phyloP scores from a whole-genome alignment of 352 stramenopile genomes.

The Elongisporangium undulatum region DNA sequence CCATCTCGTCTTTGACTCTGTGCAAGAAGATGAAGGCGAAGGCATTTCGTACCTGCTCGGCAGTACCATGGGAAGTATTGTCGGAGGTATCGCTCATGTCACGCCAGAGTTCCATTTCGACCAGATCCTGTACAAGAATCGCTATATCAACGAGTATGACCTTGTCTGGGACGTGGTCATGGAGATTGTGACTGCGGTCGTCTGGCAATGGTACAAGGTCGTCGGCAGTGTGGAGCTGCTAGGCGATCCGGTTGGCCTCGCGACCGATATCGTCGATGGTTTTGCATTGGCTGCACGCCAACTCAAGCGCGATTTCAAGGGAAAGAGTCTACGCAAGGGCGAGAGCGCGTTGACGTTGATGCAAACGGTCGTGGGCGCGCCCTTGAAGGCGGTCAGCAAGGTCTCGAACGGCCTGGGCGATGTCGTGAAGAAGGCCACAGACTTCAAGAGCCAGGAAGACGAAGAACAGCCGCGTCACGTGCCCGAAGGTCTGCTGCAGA shows the following conservation, averaged over 20 bases:
- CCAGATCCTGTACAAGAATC: constrained; percentile 69
- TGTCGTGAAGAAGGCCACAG: constrained; percentile 79
- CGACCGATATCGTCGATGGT: constrained; percentile 82
- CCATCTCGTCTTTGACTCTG: constrained; percentile 81
- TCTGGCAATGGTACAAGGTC: constrained; percentile 88
- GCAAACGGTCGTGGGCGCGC: constrained; percentile 78
- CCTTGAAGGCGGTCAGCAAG: constrained; percentile 73
- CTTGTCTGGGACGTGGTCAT: constrained; percentile 69
- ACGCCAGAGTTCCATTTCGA: constrained; percentile 77
- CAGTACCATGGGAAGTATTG: constrained; percentile 79
- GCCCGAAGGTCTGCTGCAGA: constrained; percentile 66
- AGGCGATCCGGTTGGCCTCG: constrained; percentile 76
- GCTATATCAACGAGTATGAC: constrained; percentile 86
- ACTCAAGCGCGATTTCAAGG: constrained; percentile 73
- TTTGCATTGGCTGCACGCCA: constrained; percentile 77
- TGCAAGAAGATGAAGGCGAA: constrained; percentile 72
- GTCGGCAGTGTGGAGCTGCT: constrained; percentile 84
- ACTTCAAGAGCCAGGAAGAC: constrained; percentile 80
- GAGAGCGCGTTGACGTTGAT: constrained; percentile 75
- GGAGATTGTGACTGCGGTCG: constrained; percentile 66
- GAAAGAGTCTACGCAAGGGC: constrained; percentile 78
- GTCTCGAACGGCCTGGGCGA: constrained; percentile 82
- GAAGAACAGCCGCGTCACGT: constrained; percentile 65
- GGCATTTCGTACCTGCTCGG: constrained; percentile 78
- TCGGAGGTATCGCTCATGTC: constrained; percentile 84